Evolutionary conservation across 768 basidiomycete species (phyloP), one percentile per base, ranked within the genome.

Genomic region (Termitomyces sp.): DNA sequence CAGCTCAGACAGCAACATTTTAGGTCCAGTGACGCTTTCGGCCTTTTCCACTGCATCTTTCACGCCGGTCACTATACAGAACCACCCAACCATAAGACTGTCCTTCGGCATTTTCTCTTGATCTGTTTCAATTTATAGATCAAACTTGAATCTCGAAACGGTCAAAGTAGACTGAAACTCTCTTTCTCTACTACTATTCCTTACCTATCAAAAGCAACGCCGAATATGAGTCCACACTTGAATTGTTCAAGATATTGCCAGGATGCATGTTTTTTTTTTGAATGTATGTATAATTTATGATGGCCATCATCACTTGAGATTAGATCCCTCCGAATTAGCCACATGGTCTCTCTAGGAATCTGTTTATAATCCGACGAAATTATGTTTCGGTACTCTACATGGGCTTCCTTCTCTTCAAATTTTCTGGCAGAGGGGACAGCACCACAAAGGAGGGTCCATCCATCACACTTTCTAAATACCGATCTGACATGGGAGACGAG

Each of bases 271-370:
- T 18, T 20, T 8, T 20, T 41, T n/a, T n/a, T 41, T n/a, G 4
- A 22, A 46, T 44, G 53, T 27, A 57, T 55, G 54, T 51, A 55
- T 8, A 34, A 32, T 24, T 47, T 27, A 53, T 58, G 53, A 61
- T 55, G 60, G 44, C 60, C 57, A 53, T 39, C 8, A 39, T 41
- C 20, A 42, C 37, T 44, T 18, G 32, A 29, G 31, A 10, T 4
- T 26, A 31, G 26, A 27, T 46, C 46, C 12, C 24, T 20, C 37
- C 36, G 46, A 27, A 18, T 37, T 29, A 5, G 18, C 24, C 7
- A 39, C 26, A 26, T 27, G 24, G 18, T 20, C 29, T 3, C 37
- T 27, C n/a, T 27, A 18, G 34, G 24, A 50, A 16, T 20, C 22
- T 18, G 5, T 24, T 14, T 20, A 20, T 20, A 32, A n/a, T 27